These are phyloP conservation scores for apple (Malus domestica) DNA, from an alignment of 306 rosid species.

Conservation along the genomic window ASM211411v1 NC_041789.1:20363501-20364000, in stretches of 20 bases:
- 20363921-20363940: constrained; percentile 21
- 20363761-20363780: background rate
- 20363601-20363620: background rate
- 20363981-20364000: constrained; percentile 27
- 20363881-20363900: background rate
- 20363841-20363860: too few species aligned
- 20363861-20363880: too few species aligned
- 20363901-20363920: background rate
- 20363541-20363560: too few species aligned
- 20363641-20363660: constrained; percentile 26
- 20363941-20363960: constrained; percentile 40
- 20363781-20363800: background rate
- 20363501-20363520: background rate
- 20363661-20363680: constrained; percentile 25
- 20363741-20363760: too few species aligned
- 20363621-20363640: background rate
- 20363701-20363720: constrained; percentile 39
- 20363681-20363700: constrained; percentile 19
- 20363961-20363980: constrained; percentile 36
- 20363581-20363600: too few species aligned
- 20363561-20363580: background rate
- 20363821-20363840: too few species aligned
- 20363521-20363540: too few species aligned
- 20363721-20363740: background rate
- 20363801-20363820: too few species aligned